Evolutionary conservation across 1,139 yeast species (phyloP).

Genomic region (Candida albicans): DNA sequence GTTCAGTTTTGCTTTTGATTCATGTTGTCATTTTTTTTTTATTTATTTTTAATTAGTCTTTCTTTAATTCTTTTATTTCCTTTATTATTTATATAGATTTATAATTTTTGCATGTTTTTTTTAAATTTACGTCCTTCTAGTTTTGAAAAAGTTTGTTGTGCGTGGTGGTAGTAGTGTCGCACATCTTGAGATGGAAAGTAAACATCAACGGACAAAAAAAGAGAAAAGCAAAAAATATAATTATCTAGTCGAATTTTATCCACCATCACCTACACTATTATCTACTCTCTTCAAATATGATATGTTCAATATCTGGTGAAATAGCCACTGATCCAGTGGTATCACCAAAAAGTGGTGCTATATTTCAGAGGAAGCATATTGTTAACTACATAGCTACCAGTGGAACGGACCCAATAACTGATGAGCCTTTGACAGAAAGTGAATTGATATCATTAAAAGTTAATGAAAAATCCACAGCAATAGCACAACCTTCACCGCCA

Average conservation of each 20-base stretch:
- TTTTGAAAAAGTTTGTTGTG: too few relatives aligned
- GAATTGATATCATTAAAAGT: constrained; percentile 56
- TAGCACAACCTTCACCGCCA: constrained; percentile 46
- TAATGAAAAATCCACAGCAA: constrained; percentile 15
- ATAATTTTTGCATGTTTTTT: too few relatives aligned
- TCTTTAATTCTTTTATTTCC: too few relatives aligned
- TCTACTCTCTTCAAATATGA: constrained; percentile 7
- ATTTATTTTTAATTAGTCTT: too few relatives aligned
- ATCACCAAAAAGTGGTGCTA: constrained; percentile 68
- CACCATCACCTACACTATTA: neutral
- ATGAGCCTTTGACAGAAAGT: constrained; percentile 55
- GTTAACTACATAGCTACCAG: constrained; percentile 62
- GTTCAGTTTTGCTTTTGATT: too few relatives aligned
- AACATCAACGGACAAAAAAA: neutral
- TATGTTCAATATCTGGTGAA: constrained; percentile 58
- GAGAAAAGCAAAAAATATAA: neutral
- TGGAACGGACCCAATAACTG: constrained; percentile 75
- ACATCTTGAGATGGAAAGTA: too few relatives aligned
- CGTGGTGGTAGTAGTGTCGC: too few relatives aligned
- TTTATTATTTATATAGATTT: too few relatives aligned
- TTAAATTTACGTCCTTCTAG: too few relatives aligned
- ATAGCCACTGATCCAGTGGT: constrained; percentile 68
- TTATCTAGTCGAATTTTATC: neutral
- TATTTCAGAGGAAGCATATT: constrained; percentile 67
- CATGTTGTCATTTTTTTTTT: too few relatives aligned